Conservation (phyloP, 305 asterid genomes). For the Striga hermonthica region DNA sequence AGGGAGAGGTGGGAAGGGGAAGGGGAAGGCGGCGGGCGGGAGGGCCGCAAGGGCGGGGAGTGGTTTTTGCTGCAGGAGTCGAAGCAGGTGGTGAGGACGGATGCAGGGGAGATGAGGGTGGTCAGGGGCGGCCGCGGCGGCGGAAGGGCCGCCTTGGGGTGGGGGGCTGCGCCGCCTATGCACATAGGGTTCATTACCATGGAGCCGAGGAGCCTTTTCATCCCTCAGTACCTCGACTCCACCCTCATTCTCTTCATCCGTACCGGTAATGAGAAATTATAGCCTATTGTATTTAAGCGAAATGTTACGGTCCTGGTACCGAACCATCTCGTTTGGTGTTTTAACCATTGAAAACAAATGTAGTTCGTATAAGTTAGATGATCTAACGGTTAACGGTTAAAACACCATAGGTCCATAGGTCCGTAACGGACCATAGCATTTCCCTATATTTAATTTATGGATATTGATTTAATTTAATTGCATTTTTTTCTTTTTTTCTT, state of each 20-base stretch:
- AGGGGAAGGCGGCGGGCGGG: constrained; percentile 39
- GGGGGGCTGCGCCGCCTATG: constrained; percentile 38
- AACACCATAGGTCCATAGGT: too few relatives aligned
- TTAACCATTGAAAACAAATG: too few relatives aligned
- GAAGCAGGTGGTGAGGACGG: constrained; percentile 52
- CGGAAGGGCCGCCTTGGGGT: constrained; percentile 20
- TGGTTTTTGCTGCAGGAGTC: constrained; percentile 58
- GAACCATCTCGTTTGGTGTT: too few relatives aligned
- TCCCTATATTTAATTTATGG: too few relatives aligned
- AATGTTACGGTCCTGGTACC: too few relatives aligned
- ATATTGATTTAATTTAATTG: background rate
- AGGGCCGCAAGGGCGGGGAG: constrained; percentile 35
- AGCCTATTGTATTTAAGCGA: too few relatives aligned
- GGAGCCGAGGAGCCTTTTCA: constrained; percentile 67
- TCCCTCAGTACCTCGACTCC: constrained; percentile 86
- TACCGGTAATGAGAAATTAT: too few relatives aligned
- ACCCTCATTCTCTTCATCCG: constrained; percentile 64
- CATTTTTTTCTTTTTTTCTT: background rate
- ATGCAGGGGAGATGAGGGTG: constrained; percentile 67
- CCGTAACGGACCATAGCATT: too few relatives aligned
- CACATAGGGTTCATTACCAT: constrained; percentile 71
- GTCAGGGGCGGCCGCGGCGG: constrained; percentile 34
- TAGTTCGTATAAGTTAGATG: too few relatives aligned
- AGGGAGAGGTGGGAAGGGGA: constrained; percentile 26
- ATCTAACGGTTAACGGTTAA: too few relatives aligned